Conservation (phyloP, 495 filamentous ascomycete genomes). For the Penicillium subrubescens region DNA sequence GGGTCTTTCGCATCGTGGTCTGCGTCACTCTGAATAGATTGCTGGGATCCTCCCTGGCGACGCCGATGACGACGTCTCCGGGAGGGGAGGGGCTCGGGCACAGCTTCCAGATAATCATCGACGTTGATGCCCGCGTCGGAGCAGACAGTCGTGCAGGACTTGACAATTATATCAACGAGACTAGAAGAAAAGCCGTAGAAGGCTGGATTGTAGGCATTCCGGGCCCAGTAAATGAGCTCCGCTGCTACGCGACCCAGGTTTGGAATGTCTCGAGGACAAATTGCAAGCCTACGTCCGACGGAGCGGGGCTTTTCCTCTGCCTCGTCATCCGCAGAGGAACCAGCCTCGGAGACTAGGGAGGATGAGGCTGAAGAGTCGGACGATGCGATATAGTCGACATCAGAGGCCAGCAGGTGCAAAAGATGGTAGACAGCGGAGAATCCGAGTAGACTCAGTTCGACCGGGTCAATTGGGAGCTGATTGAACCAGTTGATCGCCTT, state of each 20-base stretch:
- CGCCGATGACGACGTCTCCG: slow-evolving; percentile 18
- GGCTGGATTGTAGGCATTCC: slow-evolving; percentile 49
- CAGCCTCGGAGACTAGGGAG: slow-evolving; percentile 20
- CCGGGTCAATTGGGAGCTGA: slow-evolving; percentile 46
- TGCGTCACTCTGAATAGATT: slow-evolving; percentile 24
- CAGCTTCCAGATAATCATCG: slow-evolving; percentile 31
- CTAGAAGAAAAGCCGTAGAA: slow-evolving; percentile 47
- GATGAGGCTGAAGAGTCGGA: slow-evolving; percentile 41
- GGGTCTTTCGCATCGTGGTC: slow-evolving; percentile 21
- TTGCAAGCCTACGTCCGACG: slow-evolving; percentile 10
- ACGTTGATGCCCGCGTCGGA: slow-evolving; percentile 42
- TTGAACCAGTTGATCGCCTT: slow-evolving; percentile 49
- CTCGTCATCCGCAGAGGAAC: slow-evolving; percentile 37
- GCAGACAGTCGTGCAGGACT: slow-evolving; percentile 44
- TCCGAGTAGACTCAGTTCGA: slow-evolving; percentile 69
- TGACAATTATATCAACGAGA: slow-evolving; percentile 43
- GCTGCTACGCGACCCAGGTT: slow-evolving; percentile 46
- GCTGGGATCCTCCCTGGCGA: slow-evolving; percentile 20
- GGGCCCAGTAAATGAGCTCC: slow-evolving; percentile 51
- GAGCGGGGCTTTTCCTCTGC: slow-evolving; percentile 32
- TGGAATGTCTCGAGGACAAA: slow-evolving; percentile 34
- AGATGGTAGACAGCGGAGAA: slow-evolving; percentile 76
- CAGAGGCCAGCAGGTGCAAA: slow-evolving; percentile 57
- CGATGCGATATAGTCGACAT: slow-evolving; percentile 52
- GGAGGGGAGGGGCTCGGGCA: slow-evolving; percentile 7